Conservation (phyloP, 495 filamentous ascomycete genomes). For the Penicillium alfredii region DNA sequence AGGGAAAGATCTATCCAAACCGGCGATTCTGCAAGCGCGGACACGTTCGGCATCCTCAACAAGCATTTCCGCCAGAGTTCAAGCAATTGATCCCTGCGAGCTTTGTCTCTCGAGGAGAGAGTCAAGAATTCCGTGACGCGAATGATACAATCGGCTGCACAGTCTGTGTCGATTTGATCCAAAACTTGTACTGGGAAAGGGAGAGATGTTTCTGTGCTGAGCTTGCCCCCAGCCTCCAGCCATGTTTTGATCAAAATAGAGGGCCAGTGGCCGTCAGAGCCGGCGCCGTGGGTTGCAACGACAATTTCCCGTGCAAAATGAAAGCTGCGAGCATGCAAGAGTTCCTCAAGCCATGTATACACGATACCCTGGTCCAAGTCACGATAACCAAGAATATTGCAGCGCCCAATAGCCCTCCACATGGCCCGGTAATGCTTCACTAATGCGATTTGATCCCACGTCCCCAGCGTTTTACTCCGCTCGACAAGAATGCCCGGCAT, state of each 20-base stretch:
- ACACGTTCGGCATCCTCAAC: constrained; percentile 12
- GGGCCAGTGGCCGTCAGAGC: constrained; percentile 17
- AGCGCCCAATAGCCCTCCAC: constrained; percentile 38
- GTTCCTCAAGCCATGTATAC: constrained; percentile 29
- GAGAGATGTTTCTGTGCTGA: constrained; percentile 1
- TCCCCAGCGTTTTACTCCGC: constrained; percentile 12
- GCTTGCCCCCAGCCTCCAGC: constrained; percentile 14
- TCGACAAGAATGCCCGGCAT: constrained; percentile 20
- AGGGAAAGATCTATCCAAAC: constrained; percentile 25
- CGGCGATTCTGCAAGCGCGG: constrained; percentile 18
- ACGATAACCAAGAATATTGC: constrained; percentile 30
- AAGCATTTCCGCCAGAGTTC: constrained; percentile 32
- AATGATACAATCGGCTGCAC: constrained; percentile 25
- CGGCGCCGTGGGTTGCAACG: constrained; percentile 18
- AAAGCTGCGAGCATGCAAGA: constrained; percentile 15
- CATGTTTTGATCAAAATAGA: constrained; percentile 25
- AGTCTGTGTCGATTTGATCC: constrained; percentile 18
- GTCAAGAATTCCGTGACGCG: constrained; percentile 29
- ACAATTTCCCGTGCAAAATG: constrained; percentile 31
- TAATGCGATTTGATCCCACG: constrained; percentile 13
- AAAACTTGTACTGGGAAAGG: constrained; percentile 16
- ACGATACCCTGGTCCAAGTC: constrained; percentile 26
- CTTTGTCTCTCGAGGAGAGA: constrained; percentile 10
- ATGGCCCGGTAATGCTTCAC: constrained; percentile 23
- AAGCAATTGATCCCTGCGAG: constrained; percentile 15